Evolutionary conservation across 2,329 filamentous ascomycete species (phyloP).

Genomic region (Diaporthe citriasiana): DNA sequence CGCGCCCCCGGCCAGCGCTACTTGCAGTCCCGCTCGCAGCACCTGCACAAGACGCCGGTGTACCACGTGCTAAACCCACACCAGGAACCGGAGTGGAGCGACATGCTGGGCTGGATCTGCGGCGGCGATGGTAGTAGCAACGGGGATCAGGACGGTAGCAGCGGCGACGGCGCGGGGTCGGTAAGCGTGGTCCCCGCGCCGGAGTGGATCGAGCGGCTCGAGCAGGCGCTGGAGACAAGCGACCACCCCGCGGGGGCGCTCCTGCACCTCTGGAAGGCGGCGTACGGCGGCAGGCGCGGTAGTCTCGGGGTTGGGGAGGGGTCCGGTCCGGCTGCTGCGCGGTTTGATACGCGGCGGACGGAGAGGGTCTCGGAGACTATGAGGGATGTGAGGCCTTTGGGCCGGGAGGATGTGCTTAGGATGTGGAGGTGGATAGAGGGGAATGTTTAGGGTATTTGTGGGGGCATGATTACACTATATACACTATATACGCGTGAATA

Average conservation of each 20-base stretch:
- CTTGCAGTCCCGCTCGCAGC: slow-evolving; percentile 47
- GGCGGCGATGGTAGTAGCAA: neutral
- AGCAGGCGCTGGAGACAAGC: slow-evolving; percentile 47
- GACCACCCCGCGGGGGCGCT: slow-evolving; percentile 59
- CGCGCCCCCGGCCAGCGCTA: slow-evolving; percentile 2
- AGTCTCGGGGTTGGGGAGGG: neutral
- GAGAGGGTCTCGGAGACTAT: slow-evolving; percentile 52
- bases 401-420: slow-evolving; percentile 37
- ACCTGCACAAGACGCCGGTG: slow-evolving; percentile 47
- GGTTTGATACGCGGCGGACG: slow-evolving; percentile 54
- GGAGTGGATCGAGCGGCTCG: slow-evolving; percentile 59
- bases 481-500: neutral
- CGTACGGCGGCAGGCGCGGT: slow-evolving; percentile 48
- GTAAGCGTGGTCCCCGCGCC: slow-evolving; percentile 52
- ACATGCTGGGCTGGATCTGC: slow-evolving; percentile 61
- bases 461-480: neutral
- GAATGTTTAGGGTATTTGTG: slow-evolving; percentile 29
- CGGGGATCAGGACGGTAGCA: neutral
- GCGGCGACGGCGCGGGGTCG: neutral
- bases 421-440: slow-evolving; percentile 55
- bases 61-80: slow-evolving; percentile 65
- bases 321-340: slow-evolving; percentile 3
- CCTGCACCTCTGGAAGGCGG: slow-evolving; percentile 63
- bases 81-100: slow-evolving; percentile 57
- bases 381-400: slow-evolving; percentile 54